Evolutionary conservation across 1,139 yeast species (phyloP).

Genomic region (Protomyces inundatus): DNA sequence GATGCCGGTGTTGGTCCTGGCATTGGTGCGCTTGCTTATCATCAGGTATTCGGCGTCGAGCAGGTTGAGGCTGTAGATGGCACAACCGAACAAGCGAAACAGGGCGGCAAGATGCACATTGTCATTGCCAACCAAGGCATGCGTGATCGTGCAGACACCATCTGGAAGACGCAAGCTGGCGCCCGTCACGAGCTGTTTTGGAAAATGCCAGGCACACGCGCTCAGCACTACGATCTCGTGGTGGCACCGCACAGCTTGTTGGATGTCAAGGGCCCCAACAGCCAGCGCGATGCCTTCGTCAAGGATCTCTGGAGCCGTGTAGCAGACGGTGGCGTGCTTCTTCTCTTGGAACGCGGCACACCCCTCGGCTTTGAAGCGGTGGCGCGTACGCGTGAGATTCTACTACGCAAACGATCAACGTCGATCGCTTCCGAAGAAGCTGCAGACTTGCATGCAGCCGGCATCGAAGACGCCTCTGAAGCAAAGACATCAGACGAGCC

Average conservation of each 20-base stretch:
- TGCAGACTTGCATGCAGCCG: neutral
- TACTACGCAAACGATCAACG: slow-evolving; percentile 59
- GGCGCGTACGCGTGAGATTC: slow-evolving; percentile 83
- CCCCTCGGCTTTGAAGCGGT: slow-evolving; percentile 82
- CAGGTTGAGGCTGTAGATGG: neutral
- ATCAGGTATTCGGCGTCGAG: slow-evolving; percentile 65
- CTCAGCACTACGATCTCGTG: slow-evolving; percentile 9
- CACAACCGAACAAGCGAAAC: neutral
- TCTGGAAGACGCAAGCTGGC: slow-evolving; percentile 3
- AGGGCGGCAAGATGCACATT: neutral
- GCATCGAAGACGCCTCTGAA: neutral
- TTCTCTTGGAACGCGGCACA: slow-evolving; percentile 81
- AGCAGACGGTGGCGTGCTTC: slow-evolving; percentile 54
- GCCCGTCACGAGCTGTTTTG: slow-evolving; percentile 1
- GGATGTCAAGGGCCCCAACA: slow-evolving; percentile 1
- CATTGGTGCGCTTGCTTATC: slow-evolving; percentile 81
- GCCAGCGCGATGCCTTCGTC: slow-evolving; percentile 17
- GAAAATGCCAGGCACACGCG: neutral
- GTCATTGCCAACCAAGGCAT: slow-evolving; percentile 7
- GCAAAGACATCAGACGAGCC: slow-evolving; percentile 6
- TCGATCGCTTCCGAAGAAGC: slow-evolving; percentile 44
- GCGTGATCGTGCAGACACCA: slow-evolving; percentile 8
- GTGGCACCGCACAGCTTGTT: slow-evolving; percentile 18
- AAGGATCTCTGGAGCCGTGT: slow-evolving; percentile 27
- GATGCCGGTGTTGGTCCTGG: slow-evolving; percentile 92